phyloP scores from a whole-genome alignment of 1,139 yeast species.

The Magnusiomyces sp. region DNA sequence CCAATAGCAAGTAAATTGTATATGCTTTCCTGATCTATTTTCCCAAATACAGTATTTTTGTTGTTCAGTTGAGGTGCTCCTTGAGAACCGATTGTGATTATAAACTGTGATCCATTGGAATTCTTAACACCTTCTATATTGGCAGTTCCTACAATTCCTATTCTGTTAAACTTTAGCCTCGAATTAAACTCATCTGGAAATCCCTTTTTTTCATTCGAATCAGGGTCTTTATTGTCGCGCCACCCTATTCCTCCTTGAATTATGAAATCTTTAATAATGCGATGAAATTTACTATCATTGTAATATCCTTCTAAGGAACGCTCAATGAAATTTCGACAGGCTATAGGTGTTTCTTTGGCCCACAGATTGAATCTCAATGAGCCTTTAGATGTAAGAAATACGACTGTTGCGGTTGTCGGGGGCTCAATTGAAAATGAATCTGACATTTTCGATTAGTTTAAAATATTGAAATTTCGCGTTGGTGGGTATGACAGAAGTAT shows the following conservation, averaged over 20 bases:
- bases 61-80: constrained; percentile 39
- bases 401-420: constrained; percentile 51
- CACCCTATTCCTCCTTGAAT: constrained; percentile 36
- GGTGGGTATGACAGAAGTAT: too few species aligned
- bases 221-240: constrained; percentile 31
- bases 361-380: constrained; percentile 53
- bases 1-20: constrained; percentile 47
- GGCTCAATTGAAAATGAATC: constrained; percentile 37
- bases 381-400: constrained; percentile 53
- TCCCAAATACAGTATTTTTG: constrained; percentile 52
- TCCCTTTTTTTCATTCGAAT: constrained; percentile 24
- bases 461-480: too few species aligned
- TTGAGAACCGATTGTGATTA: constrained; percentile 43
- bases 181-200: constrained; percentile 45
- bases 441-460: too few species aligned
- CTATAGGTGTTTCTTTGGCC: constrained; percentile 60
- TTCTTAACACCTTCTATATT: constrained; percentile 27
- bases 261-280: constrained; percentile 35
- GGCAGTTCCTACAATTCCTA: constrained; percentile 53
- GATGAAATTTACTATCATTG: constrained; percentile 37
- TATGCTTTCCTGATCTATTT: constrained; percentile 51
- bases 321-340: constrained; percentile 42
- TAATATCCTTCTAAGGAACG: constrained; percentile 41
- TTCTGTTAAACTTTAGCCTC: constrained; percentile 43
- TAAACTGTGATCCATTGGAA: constrained; percentile 41